Base-by-base conservation (phyloP, 2,329 filamentous ascomycete species). In the Ophiobolus disseminans region DNA sequence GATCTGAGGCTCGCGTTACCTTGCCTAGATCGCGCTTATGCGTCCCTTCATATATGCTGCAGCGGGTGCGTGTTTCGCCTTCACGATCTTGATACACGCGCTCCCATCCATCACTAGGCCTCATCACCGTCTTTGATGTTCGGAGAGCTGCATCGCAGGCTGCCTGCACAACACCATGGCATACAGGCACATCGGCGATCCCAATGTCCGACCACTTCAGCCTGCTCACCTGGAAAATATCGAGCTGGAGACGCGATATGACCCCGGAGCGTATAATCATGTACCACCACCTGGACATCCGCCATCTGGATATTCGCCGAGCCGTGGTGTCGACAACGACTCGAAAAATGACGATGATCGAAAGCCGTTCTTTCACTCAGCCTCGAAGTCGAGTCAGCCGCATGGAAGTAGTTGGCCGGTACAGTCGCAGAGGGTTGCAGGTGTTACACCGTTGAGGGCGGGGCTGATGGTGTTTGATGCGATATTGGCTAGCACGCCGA, bases 381-480 rank as follows among this genome's bases (percentile, higher is more conserved):
- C 11, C 21, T 40, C 14, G 37, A 13, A 11, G 9, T 30, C 44
- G 21, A 28, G n/a, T 8, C 14, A 31, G 37, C 2, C 23, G 7
- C 36, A 39, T 1, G 30, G 37, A 7, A 45, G 30, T 21, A 38
- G 50, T n/a, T 59, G 61, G 58, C 59, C 63, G 19, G 31, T 49
- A 3, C 38, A 53, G 25, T 56, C 62, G 4, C 55, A 59, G 39
- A 54, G 50, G 20, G 50, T 66, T 23, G 55, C 56, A 21, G 34
- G 20, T 1, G 39, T 66, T 7, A 69, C 65, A 11, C 58, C 57
- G 0, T 40, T 59, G 39, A 54, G 60, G 49, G 45, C 32, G 1
- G 48, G 54, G 4, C 48, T 65, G 2, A 49, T 66, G 7, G 26
- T 55, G 3, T 66, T 65, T 20, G 66, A 68, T 45, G 28, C 53